Base-by-base conservation (phyloP, 345 rosid genomes). In the Crucihimalaya himalaica region DNA sequence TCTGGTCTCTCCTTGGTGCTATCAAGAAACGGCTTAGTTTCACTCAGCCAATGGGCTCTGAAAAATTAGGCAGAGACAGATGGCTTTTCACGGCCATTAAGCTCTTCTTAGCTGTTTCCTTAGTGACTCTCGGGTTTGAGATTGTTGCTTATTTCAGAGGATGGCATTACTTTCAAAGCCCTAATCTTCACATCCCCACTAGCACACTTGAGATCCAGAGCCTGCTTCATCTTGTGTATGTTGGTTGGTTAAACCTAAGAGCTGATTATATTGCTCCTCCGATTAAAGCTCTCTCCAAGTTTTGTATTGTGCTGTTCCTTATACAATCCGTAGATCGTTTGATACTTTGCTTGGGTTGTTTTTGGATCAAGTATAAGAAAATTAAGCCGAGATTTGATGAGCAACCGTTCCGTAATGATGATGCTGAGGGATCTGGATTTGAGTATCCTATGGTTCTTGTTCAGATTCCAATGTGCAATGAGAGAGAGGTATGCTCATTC, bases 401-500 rank as follows among this genome's bases (percentile, higher is more conserved):
- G 46, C 78, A 87, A 66, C 86, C 90, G 5, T 88, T 85, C 73
- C 75, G 78, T 73, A 75, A 83, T 15, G 83, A 66, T 72, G 91
- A 84, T 79, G 83, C 78, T 55, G 91, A 88, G 64, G 84, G 86
- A 56, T 70, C 83, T 4, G 72, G 82, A 9, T 84, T 34, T 69
- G 79, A 64, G 73, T 88, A 85, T 61, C 97, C 97, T 31, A 86
- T 81, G 93, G 92, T 87, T 82, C 97, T 90, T 78, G 94, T 90
- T 77, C 97, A 90, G 81, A 88, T 90, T 23, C 96, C 96, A 43
- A 90, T 90, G 93, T 86, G 91, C 55, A 90, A 90, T 46, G 97
- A 90, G 65, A 88, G 80, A 68, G 92, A 88, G 92, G 94, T 88
- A 81, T 74, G 64, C 40, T 15, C 35, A 29, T 23, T 21, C 7